Evolutionary conservation across 768 basidiomycete genomes (phyloP).

Genomic region (Amanita thiersii): DNA sequence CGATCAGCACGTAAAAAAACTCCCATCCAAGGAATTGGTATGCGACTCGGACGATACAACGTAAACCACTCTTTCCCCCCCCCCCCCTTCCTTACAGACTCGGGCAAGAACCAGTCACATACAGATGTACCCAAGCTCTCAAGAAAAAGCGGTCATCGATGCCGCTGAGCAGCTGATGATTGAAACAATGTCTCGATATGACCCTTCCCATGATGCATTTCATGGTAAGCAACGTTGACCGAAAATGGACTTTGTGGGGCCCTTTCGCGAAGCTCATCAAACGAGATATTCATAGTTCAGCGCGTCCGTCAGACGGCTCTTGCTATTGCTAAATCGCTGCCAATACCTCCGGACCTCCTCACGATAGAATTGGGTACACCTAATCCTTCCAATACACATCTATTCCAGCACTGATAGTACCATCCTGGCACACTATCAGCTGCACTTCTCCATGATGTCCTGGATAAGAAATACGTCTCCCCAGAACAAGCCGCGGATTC

Average conservation of each 20-base stretch:
- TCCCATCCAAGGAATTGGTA: too few relatives aligned
- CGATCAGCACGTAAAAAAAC: too few relatives aligned
- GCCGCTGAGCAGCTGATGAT: constrained; percentile 65
- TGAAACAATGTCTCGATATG: constrained; percentile 68
- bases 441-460: constrained; percentile 82
- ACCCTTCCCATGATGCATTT: constrained; percentile 72
- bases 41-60: too few relatives aligned
- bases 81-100: too few relatives aligned
- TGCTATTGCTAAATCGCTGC: constrained; percentile 45
- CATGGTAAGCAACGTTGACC: constrained; percentile 75
- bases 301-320: constrained; percentile 78
- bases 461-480: constrained; percentile 80
- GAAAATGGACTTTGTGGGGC: too few relatives aligned
- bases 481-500: constrained; percentile 49
- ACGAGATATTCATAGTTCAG: constrained; percentile 41
- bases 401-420: constrained; percentile 1
- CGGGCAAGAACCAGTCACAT: constrained; percentile 2
- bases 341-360: constrained; percentile 54
- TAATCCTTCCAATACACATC: constrained; percentile 1
- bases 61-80: too few relatives aligned
- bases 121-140: constrained; percentile 42
- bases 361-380: constrained; percentile 58
- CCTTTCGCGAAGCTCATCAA: neutral
- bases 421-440: constrained; percentile 24
- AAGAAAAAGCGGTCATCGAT: constrained; percentile 43